Percentiles rank a stretch among this genome's conserved stretches.
Conservation (phyloP, 148 eudicot species). For the Vaccinium vitisidaea region DNA sequence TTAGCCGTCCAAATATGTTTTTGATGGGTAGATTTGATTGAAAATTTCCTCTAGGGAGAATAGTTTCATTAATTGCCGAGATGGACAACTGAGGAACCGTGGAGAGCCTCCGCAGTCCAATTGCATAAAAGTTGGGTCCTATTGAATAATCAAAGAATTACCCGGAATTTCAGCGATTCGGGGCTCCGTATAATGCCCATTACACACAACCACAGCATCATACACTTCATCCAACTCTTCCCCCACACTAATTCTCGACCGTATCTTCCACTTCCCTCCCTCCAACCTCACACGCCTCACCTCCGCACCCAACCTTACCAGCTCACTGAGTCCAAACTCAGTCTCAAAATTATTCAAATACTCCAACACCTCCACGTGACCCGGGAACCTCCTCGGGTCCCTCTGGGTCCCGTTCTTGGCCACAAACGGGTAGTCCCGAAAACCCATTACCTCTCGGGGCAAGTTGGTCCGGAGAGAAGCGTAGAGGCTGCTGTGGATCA, state of each 20-base stretch:
- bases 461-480: constrained; percentile 77
- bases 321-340: constrained; percentile 54
- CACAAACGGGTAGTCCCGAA: constrained; percentile 65
- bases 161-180: constrained; percentile 80
- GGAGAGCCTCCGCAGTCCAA: neutral
- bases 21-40: too few relatives aligned
- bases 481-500: constrained; percentile 73
- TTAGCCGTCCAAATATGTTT: too few relatives aligned
- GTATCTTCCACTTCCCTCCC: constrained; percentile 61
- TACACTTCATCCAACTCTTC: constrained; percentile 52
- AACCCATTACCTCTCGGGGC: constrained; percentile 83
- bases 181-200: constrained; percentile 89
- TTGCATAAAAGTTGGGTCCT: neutral
- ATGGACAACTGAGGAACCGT: too few relatives aligned
- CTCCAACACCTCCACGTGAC: constrained; percentile 74
- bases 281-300: constrained; percentile 56
- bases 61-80: too few relatives aligned
- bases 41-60: too few relatives aligned
- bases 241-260: constrained; percentile 26
- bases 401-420: constrained; percentile 37
- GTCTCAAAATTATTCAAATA: constrained; percentile 64
- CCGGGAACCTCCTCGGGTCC: constrained; percentile 82
- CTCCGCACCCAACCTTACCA: constrained; percentile 59
- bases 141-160: constrained; percentile 22
- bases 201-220: constrained; percentile 93